Evolutionary conservation across 2,329 filamentous ascomycete genomes (phyloP), one percentile per base, ranked within the genome.

Genomic region (Alternaria arbusti): DNA sequence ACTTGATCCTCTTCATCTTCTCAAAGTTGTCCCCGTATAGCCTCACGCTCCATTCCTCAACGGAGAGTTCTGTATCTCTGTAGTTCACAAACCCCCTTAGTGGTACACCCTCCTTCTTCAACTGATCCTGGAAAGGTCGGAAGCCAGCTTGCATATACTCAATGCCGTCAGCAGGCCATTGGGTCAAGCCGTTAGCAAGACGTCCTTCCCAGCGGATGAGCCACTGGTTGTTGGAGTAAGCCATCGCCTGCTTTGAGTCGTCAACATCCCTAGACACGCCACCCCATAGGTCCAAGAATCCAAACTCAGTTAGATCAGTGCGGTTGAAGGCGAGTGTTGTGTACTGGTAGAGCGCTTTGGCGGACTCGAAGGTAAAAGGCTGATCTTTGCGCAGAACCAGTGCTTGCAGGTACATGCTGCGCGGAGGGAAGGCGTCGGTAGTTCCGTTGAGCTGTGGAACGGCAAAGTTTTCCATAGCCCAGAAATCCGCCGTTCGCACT

Each of bases 211-310:
- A 66, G n/a, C 70, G 70, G n/a, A 72, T 58, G 12, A 72, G 59
- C 70, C 70, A 72, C 9, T 70, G 68, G 45, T 71, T 71, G 17
- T 70, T 64, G 25, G 66, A 65, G 32, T 72, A 65, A 5, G 58
- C 63, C 36, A 64, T 65, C 63, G 23, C 57, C 54, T 22, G 67
- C 61, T 71, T 66, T 1, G 54, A 61, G 45, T 72, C 69, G 5
- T 60, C 54, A 15, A 68, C 43, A 15, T 70, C 44, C 45, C 59
- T 65, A 23, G 60, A 59, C 22, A 68, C 56, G 17, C 70, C 70
- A 20, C 68, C 70, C 70, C 68, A 71, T 0, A 72, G 59, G 28
- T 72, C 70, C 15, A 72, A 32, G 45, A 70, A 70, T 20, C 70
- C 65, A 11, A 64, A 62, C 2, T 60, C 61, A n/a, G 59, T 63